A percentile compares a stretch with the other conserved stretches of the same genome.
phyloP scores from a whole-genome alignment of 2,329 filamentous ascomycete species.

The Calonectria hongkongensis region DNA sequence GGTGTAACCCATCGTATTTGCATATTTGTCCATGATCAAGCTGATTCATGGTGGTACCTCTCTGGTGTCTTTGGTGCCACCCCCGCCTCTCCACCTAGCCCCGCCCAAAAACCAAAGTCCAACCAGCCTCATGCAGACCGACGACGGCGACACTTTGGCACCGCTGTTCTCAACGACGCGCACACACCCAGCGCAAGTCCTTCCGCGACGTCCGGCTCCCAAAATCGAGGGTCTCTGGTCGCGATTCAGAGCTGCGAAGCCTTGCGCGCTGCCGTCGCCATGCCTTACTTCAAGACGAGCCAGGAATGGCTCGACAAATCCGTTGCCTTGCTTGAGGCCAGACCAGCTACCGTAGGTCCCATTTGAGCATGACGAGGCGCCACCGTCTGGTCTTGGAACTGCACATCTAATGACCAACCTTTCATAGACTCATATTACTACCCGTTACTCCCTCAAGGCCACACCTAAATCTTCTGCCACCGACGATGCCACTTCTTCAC shows the following conservation, averaged over 20 bases:
- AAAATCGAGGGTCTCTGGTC: too few relatives aligned
- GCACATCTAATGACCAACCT: not conserved
- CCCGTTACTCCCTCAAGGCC: conserved; percentile 86
- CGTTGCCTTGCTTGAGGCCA: conserved; percentile 87
- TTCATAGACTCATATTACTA: conserved; percentile 88
- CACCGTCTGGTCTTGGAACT: not conserved
- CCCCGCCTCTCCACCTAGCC: conserved; percentile 32
- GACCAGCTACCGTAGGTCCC: conserved; percentile 84
- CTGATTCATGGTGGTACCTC: not conserved
- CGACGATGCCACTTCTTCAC: conserved; percentile 56
- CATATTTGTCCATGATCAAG: not conserved
- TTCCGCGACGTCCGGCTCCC: not conserved
- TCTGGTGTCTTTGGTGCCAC: not conserved
- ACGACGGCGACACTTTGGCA: conserved; percentile 21
- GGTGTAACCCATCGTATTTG: not conserved
- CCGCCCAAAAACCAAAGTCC: conserved; percentile 42
- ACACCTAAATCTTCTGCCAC: conserved; percentile 54
- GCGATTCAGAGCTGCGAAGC: too few relatives aligned
- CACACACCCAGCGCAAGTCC: not conserved
- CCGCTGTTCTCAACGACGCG: not conserved
- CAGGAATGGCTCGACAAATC: conserved; percentile 96
- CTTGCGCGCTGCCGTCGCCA: conserved; percentile 59
- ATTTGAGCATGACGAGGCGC: not conserved
- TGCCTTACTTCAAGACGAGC: conserved; percentile 89
- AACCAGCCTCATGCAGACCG: conserved; percentile 30